Evolutionary conservation across 805 yeast species (phyloP).

Genomic region (Candida hispaniensis): DNA sequence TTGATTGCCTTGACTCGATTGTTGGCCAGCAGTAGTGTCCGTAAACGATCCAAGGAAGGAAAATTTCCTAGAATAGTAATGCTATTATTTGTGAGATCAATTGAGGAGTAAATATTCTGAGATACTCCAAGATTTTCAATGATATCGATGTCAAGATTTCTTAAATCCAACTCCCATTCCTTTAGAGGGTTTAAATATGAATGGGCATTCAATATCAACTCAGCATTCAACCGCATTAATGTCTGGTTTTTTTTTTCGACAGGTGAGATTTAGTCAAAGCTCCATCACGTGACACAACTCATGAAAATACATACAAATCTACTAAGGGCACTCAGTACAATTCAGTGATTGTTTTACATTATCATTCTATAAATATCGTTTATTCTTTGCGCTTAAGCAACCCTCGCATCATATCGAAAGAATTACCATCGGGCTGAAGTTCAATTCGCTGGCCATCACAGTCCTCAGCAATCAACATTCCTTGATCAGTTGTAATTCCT

Average conservation of each 20-base stretch:
- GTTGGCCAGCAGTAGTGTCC: slow-evolving; percentile 49
- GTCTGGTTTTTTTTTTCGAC: no score
- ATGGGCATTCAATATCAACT: slow-evolving; percentile 40
- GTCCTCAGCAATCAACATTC: slow-evolving; percentile 67
- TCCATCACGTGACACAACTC: no score
- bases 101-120: slow-evolving; percentile 37
- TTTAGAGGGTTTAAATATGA: slow-evolving; percentile 37
- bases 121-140: slow-evolving; percentile 37
- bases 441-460: slow-evolving; percentile 51
- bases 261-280: no score
- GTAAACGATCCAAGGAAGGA: slow-evolving; percentile 36
- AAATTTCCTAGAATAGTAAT: slow-evolving; percentile 43
- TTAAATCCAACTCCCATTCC: slow-evolving; percentile 35
- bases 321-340: no score
- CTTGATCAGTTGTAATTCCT: slow-evolving; percentile 81
- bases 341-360: background rate
- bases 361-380: background rate
- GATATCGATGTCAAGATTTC: slow-evolving; percentile 32
- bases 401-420: slow-evolving; percentile 90
- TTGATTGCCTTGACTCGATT: slow-evolving; percentile 43
- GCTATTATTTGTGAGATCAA: slow-evolving; percentile 72
- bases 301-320: no score
- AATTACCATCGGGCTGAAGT: slow-evolving; percentile 94
- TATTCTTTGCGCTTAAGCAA: slow-evolving; percentile 51
- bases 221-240: slow-evolving; percentile 47